Evolutionary conservation across 2,329 filamentous ascomycete genomes (phyloP), one percentile per base, ranked within the genome.

Genomic region (Hypoxylon sp.): DNA sequence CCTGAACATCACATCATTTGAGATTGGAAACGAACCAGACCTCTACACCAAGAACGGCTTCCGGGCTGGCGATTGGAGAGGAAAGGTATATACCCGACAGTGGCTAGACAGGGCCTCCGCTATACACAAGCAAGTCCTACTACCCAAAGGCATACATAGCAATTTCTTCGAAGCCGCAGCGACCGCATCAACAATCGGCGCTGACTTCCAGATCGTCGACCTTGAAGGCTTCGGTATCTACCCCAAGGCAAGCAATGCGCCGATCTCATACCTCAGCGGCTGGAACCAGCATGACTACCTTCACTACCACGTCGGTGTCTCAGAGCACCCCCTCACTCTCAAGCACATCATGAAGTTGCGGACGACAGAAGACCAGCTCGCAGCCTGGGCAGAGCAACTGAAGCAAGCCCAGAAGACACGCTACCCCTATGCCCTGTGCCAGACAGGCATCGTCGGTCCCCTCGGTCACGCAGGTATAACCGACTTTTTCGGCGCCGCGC

Each of bases 271-370:
- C 24, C 59, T 72, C 1, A 55, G 59, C 14, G 78, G 76, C 29
- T 86, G 83, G 84, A 86, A 86, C 68, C 84, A 86, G 76, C 84
- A 86, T 74, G 82, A 86, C 73, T 86, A 86, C 76, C 19, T 22
- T 22, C 85, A 83, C 72, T 85, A 85, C 71, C 86, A 84, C 73
- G 81, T 86, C 65, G 82, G 81, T 33, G 83, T 86, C 3, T 83
- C 84, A 5, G 74, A 73, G 1, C 81, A 79, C 57, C 74, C 78
- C 1, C 72, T 86, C 44, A 85, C 82, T 0, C 78, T 85, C 5
- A 75, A 81, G 67, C 76, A 79, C 37, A 79, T 86, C 46, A 82
- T 83, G 80, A 75, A 81, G 55, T 78, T 86, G 42, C 78, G 80
- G 56, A 81, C 79, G 37, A 85, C 83, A 39, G 82, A 84, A 55